Evolutionary conservation across 1,139 yeast genomes (phyloP), one percentile per base, ranked within the genome.

Genomic region (Saccharomyces pastorianus): DNA sequence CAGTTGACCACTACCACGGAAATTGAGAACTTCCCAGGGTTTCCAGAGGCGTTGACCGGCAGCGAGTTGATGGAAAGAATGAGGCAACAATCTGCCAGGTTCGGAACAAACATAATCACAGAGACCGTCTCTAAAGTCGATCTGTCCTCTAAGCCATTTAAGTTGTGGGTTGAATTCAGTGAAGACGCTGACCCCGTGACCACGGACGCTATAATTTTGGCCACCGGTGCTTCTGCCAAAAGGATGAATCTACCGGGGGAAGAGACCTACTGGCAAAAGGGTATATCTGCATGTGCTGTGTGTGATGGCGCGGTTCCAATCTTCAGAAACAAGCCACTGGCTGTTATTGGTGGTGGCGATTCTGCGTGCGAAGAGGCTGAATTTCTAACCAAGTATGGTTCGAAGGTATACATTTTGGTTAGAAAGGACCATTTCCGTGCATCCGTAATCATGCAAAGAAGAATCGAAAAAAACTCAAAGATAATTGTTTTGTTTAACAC

Each of bases 261-360:
- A 77, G 98, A 93, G 60, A 81, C 82, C 47, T 93, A 93, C 82
- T 93, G 99, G 99, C 99, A 93, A 78, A 88, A 87, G 72, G 99
- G 99, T 72, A 93, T 93, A 64, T 88, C 96, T 61, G 99, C 99
- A 20, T 93, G 99, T 79, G 99, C 99, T 51, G 99, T 93, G 58
- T 93, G 99, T 76, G 99, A 93, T 71, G 99, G 99, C 73, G 99
- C 99, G 34, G 96, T 93, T 49, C 99, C 99, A 66, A 90, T 93
- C 67, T 93, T 93, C 79, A 86, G 98, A 80, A 88, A 93, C 79
- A 88, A 90, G 75, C 98, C 99, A 46, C 81, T 93, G 68, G 98
- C 96, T 17, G 99, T 93, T 55, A 78, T 93, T 64, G 99, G 99
- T 59, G 99, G 99, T 64, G 99, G 99, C 71, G 99, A 93, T 74